phyloP scores from a whole-genome alignment of 2,329 filamentous ascomycete species.

The Trichoderma aggressivum region DNA sequence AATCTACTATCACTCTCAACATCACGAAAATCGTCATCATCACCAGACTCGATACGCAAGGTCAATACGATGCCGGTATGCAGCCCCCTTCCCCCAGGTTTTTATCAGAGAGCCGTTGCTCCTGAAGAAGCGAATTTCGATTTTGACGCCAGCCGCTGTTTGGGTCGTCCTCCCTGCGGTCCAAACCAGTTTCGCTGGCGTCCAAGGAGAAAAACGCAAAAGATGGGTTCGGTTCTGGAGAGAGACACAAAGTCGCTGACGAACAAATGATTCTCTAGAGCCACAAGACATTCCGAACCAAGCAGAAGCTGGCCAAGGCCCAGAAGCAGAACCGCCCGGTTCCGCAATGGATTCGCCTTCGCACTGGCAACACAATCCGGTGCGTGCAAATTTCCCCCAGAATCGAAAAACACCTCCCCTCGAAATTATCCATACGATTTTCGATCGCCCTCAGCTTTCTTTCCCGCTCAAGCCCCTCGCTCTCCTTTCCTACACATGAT shows the following conservation, averaged over 20 bases:
- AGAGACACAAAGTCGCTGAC: slow-evolving; percentile 24
- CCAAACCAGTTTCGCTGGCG: neutral
- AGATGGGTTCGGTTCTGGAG: neutral
- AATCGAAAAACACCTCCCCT: neutral
- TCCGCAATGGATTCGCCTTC: slow-evolving; percentile 98
- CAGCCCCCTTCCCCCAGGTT: slow-evolving; percentile 14
- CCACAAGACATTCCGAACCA: slow-evolving; percentile 99
- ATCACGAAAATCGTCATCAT: slow-evolving; percentile 33
- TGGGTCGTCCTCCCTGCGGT: neutral
- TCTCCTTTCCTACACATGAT: neutral
- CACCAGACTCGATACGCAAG: slow-evolving; percentile 38
- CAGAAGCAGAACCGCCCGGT: slow-evolving; percentile 99
- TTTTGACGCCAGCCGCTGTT: neutral
- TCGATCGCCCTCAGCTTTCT: neutral
- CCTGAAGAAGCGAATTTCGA: neutral
- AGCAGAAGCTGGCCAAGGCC: slow-evolving; percentile 99
- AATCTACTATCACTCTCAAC: slow-evolving; percentile 31
- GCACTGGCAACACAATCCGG: slow-evolving; percentile 99
- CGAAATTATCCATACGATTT: neutral
- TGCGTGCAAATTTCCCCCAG: slow-evolving; percentile 54
- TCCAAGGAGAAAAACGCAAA: neutral
- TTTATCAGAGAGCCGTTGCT: neutral
- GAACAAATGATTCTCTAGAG: slow-evolving; percentile 54
- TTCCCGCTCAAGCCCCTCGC: neutral
- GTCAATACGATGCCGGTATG: slow-evolving; percentile 44